Evolutionary conservation across 1,284 basidiomycete genomes (phyloP).

Genomic region (Ustilago bromivora): DNA sequence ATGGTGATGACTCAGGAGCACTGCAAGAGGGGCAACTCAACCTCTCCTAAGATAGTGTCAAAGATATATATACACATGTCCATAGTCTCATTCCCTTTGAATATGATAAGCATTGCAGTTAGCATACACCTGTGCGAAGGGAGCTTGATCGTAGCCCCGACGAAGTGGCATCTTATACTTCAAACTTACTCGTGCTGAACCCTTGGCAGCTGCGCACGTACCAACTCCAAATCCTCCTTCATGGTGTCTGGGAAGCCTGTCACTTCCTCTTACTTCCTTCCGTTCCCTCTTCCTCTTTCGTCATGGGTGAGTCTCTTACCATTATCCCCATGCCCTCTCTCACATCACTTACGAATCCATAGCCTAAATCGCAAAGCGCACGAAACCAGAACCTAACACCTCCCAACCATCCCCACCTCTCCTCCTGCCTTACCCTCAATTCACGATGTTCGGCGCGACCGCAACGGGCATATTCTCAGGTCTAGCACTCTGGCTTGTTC

Average conservation of each 20-base stretch:
- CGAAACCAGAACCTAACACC: background rate
- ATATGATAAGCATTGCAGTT: no score
- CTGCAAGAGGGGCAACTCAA: no score
- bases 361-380: background rate
- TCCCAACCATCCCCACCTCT: background rate
- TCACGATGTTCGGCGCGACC: background rate
- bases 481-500: slow-evolving; percentile 37
- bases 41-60: no score
- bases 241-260: no score
- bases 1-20: no score
- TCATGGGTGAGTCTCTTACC: slow-evolving; percentile 7
- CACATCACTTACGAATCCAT: background rate
- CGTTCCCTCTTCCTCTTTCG: background rate
- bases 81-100: no score
- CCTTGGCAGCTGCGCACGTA: background rate
- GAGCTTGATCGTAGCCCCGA: no score
- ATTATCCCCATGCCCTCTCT: no score
- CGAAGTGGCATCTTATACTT: no score
- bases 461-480: slow-evolving; percentile 35
- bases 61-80: no score
- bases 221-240: background rate
- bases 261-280: background rate
- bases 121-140: no score
- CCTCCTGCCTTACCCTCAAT: background rate
- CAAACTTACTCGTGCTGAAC: background rate